Evolutionary conservation across 2,329 filamentous ascomycete species (phyloP).

Genomic region (Microascus cirrosus): DNA sequence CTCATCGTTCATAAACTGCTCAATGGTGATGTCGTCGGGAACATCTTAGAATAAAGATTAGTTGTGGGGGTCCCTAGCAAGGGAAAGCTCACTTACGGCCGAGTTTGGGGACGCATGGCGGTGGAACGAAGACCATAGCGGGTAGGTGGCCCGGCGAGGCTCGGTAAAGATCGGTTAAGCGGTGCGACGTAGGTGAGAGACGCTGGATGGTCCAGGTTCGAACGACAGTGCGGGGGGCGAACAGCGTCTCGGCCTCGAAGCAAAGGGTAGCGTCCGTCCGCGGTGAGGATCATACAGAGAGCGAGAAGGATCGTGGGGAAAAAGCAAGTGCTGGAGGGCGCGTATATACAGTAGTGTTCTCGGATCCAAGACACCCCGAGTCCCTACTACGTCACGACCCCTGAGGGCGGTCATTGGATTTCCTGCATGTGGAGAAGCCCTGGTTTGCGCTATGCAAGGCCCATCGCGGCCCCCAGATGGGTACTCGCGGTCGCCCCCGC

Average conservation of each 20-base stretch:
- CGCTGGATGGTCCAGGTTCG: not conserved
- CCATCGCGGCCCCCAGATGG: too few species aligned
- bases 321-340: not conserved
- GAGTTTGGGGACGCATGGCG: slow-evolving; percentile 49
- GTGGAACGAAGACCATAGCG: slow-evolving; percentile 45
- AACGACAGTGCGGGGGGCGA: not conserved
- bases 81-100: slow-evolving; percentile 28
- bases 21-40: slow-evolving; percentile 60
- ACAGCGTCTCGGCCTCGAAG: not conserved
- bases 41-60: slow-evolving; percentile 27
- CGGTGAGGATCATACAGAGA: not conserved
- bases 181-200: not conserved
- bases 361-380: not conserved
- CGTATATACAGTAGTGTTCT: not conserved
- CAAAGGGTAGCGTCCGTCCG: not conserved
- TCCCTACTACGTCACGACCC: not conserved
- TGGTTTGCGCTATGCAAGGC: too few species aligned
- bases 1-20: slow-evolving; percentile 68
- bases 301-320: not conserved
- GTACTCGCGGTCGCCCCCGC: too few species aligned
- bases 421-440: too few species aligned
- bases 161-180: not conserved
- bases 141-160: not conserved
- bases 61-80: not conserved
- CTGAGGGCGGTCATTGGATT: not conserved